Base-by-base conservation (phyloP, 108 stramenopile genomes). In the Pseudonitzschia pungens region DNA sequence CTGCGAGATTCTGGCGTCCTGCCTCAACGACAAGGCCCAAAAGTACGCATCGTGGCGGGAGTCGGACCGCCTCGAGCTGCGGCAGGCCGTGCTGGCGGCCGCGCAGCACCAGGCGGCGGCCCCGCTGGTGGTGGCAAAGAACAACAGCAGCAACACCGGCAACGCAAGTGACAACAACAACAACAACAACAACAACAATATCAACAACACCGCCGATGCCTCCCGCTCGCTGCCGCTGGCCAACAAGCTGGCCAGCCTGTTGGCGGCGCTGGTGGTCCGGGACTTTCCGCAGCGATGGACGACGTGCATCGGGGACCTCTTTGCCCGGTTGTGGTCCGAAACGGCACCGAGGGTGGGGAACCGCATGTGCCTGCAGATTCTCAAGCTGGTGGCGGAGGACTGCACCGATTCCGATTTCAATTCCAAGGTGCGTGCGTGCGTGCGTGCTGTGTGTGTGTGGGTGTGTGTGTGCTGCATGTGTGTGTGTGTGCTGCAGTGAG, bases 331-430 rank as follows among this genome's bases (percentile, higher is more conserved):
- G 42, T 77, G 87, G 87, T 27, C 86, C 84, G 66, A 89, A 84
- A 90, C 82, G 70, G 65, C 66, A 77, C 59, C 72, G 50, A 43
- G 36, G 55, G 75, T 86, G 50, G 94, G 91, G 16, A 86, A 88
- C 36, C 86, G 83, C 63, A 88, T 92, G 69, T 87, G 89, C 69
- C 73, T 95, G 53, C 88, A 95, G 74, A 82, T 89, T 54, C 69
- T 92, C 24, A 78, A 83, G 71, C 74, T 92, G 57, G 82, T 93
- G 43, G 90, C 89, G 0, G 95, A 96, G 72, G 92, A 96, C 86
- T 93, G 92, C 72, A 93, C 92, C n/a, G 95, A 96, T 76, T 83
- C 85, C 62, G 95, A 96, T 75, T 96, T 89, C 80, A 96, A 96
- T 81, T 65, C 90, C 66, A 96, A 89, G 80, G 88, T 85, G 64